Evolutionary conservation across 495 filamentous ascomycete species (phyloP).

Genomic region (Xylaria acuta): DNA sequence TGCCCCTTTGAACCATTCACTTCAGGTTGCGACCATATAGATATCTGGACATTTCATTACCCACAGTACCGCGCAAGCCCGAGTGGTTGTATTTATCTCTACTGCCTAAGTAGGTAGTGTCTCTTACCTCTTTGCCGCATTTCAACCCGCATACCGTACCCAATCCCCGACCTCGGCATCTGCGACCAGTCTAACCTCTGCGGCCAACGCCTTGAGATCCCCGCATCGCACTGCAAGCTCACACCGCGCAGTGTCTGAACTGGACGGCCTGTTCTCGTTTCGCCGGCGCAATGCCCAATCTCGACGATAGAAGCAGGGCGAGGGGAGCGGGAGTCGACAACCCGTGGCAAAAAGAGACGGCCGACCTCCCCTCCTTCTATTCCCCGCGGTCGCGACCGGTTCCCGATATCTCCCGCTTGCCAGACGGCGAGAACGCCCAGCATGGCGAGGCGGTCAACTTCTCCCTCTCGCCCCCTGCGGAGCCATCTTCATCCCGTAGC

Average conservation of each 20-base stretch:
- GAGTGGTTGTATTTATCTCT: not conserved
- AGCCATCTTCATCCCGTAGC: not conserved
- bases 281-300: conserved; percentile 17
- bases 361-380: conserved; percentile 54
- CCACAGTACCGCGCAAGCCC: not conserved
- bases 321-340: not conserved
- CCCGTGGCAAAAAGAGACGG: conserved; percentile 34
- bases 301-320: not conserved
- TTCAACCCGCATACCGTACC: not conserved
- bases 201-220: not conserved
- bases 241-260: not conserved
- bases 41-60: too few species aligned
- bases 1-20: not conserved
- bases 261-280: not conserved
- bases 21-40: not conserved
- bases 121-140: not conserved
- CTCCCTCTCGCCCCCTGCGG: conserved; percentile 26
- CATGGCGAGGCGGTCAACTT: conserved; percentile 21
- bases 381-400: conserved; percentile 47
- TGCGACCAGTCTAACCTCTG: not conserved
- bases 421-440: conserved; percentile 3
- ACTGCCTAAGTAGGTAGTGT: not conserved
- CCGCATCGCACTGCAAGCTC: not conserved
- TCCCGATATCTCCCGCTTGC: conserved; percentile 28
- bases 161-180: not conserved